phyloP scores from a whole-genome alignment of 345 rosid species.

The Rhizophora mangle region DNA sequence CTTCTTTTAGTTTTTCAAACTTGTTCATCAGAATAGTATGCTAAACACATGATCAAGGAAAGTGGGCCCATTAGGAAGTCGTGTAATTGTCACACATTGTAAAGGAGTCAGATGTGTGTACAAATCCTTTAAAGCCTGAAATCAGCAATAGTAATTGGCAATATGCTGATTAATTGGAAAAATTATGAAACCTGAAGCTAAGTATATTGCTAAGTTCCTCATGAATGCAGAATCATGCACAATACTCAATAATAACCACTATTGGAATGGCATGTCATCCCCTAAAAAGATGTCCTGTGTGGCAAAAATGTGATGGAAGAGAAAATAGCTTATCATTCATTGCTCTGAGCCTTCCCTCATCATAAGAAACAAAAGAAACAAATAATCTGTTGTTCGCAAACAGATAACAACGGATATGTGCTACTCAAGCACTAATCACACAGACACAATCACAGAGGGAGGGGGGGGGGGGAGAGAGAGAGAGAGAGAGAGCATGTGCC shows the following conservation, averaged over 20 bases:
- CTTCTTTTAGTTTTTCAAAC: conserved; percentile 62
- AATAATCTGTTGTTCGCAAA: not conserved
- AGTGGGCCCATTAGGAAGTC: conserved; percentile 95
- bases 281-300: too few relatives aligned
- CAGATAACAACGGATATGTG: not conserved
- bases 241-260: conserved; percentile 9
- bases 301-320: too few relatives aligned
- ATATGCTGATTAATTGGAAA: not conserved
- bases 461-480: too few relatives aligned
- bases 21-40: conserved; percentile 54
- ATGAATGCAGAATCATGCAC: conserved; percentile 1
- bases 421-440: too few relatives aligned
- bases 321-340: too few relatives aligned
- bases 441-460: too few relatives aligned
- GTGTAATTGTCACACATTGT: conserved; percentile 89
- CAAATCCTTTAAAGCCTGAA: conserved; percentile 76
- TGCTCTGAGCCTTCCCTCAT: not conserved
- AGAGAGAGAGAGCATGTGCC: too few relatives aligned
- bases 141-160: conserved; percentile 8
- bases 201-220: not conserved
- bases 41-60: conserved; percentile 88
- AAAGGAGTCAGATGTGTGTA: conserved; percentile 79
- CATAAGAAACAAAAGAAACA: not conserved
- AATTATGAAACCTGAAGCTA: not conserved
- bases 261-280: not conserved